phyloP scores from a whole-genome alignment of 257 asterid species.

The Petunia secreta region DNA sequence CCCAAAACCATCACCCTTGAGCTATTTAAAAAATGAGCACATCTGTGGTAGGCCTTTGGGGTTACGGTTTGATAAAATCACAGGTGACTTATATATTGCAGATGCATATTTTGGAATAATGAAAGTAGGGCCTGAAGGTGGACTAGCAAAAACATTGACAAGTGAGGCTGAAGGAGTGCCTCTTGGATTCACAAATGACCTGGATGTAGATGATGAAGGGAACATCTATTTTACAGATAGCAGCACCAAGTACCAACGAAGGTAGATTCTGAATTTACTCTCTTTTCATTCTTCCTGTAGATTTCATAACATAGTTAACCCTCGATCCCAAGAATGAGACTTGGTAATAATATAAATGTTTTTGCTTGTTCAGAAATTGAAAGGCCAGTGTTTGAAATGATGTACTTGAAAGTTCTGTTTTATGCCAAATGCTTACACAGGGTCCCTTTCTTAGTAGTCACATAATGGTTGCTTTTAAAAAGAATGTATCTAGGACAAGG shows the following conservation, averaged over 20 bases:
- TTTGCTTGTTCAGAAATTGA: neutral
- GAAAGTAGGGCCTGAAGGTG: slow-evolving; percentile 97
- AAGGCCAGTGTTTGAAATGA: neutral
- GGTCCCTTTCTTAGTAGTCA: neutral
- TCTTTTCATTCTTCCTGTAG: neutral
- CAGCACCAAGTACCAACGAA: slow-evolving; percentile 74
- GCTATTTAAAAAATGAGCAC: slow-evolving; percentile 84
- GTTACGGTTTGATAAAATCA: slow-evolving; percentile 68
- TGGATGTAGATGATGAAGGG: slow-evolving; percentile 84
- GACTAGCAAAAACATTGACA: slow-evolving; percentile 70
- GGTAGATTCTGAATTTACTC: slow-evolving; percentile 44
- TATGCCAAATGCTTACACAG: neutral
- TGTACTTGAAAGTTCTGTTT: slow-evolving; percentile 7
- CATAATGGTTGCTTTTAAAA: neutral
- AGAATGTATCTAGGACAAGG: neutral
- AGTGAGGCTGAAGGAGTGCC: slow-evolving; percentile 88
- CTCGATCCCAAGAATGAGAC: neutral
- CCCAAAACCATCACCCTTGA: slow-evolving; percentile 58
- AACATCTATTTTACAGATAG: slow-evolving; percentile 90
- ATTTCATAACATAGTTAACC: neutral
- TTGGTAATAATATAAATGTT: neutral
- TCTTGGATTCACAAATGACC: slow-evolving; percentile 76
- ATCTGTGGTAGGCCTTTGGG: slow-evolving; percentile 98
- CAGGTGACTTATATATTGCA: slow-evolving; percentile 85
- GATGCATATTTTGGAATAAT: slow-evolving; percentile 95